A percentile compares a stretch with the other conserved stretches of the same genome.
Conservation (phyloP, 2,329 filamentous ascomycete genomes). For the Zalaria sp. region DNA sequence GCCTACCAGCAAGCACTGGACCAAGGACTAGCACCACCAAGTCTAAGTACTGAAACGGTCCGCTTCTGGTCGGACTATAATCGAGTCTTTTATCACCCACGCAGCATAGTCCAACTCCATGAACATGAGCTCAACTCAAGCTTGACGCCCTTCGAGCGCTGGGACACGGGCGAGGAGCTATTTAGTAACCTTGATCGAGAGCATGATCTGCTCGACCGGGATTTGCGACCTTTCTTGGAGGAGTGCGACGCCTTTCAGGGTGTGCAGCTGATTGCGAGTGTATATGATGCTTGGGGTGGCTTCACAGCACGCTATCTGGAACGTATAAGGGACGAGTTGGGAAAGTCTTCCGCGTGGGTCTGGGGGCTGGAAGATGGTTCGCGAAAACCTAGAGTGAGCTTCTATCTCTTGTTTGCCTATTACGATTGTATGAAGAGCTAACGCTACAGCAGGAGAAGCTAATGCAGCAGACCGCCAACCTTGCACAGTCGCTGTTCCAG, state of each 20-base stretch:
- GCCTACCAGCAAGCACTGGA: slow-evolving; percentile 73
- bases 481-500: slow-evolving; percentile 55
- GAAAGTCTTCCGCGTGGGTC: slow-evolving; percentile 73
- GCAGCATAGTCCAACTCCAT: slow-evolving; percentile 71
- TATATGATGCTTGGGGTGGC: slow-evolving; percentile 39
- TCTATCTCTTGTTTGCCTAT: slow-evolving; percentile 3
- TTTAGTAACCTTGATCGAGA: slow-evolving; percentile 44
- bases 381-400: slow-evolving; percentile 8
- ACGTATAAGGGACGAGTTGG: slow-evolving; percentile 74
- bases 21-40: slow-evolving; percentile 47
- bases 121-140: slow-evolving; percentile 75
- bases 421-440: slow-evolving; percentile 3
- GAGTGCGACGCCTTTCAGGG: slow-evolving; percentile 89
- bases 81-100: slow-evolving; percentile 80
- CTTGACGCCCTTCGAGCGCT: slow-evolving; percentile 71
- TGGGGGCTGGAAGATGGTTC: slow-evolving; percentile 62
- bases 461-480: slow-evolving; percentile 54
- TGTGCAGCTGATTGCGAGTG: slow-evolving; percentile 48
- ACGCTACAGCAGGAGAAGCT: slow-evolving; percentile 40
- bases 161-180: slow-evolving; percentile 58
- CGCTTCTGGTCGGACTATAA: slow-evolving; percentile 96
- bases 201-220: slow-evolving; percentile 78
- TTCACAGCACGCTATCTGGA: slow-evolving; percentile 37
- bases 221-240: slow-evolving; percentile 75
- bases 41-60: slow-evolving; percentile 56